These are phyloP conservation scores for Penicillium steckii DNA, from an alignment of 495 filamentous ascomycete species.

Conservation along the genomic window DNA sequence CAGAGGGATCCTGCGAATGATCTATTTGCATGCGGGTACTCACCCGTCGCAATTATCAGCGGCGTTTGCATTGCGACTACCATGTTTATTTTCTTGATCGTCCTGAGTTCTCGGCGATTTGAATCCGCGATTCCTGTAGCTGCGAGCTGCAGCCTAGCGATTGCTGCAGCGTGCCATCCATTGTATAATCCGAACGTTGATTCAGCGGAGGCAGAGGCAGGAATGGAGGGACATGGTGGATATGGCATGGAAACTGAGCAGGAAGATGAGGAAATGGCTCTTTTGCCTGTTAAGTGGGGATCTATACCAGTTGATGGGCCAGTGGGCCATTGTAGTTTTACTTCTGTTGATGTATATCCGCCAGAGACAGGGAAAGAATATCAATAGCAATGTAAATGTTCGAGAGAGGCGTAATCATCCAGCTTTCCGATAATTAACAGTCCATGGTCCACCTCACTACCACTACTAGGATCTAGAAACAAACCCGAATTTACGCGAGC, in stretches of 20 bases:
- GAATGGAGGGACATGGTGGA: too few species aligned
- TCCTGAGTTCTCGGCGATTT: conserved; percentile 23
- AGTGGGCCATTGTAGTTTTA: background rate
- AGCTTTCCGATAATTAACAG: too few species aligned
- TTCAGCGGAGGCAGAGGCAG: too few species aligned
- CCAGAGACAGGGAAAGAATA: background rate
- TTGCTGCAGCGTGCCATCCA: conserved; percentile 36
- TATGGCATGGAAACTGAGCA: too few species aligned
- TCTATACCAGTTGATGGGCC: background rate
- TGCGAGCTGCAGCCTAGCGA: conserved; percentile 40
- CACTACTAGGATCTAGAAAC: background rate
- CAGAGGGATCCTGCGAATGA: too few species aligned
- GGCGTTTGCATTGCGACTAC: too few species aligned
- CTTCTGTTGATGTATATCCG: background rate
- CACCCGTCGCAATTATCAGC: too few species aligned
- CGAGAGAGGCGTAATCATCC: too few species aligned
- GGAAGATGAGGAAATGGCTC: background rate
- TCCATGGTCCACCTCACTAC: background rate
- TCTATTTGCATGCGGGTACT: too few species aligned
- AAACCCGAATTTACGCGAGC: background rate
- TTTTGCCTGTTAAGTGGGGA: background rate
- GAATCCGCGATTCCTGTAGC: conserved; percentile 37
- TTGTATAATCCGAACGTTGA: background rate
- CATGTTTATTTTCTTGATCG: too few species aligned
- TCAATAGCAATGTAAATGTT: too few species aligned